Conservation (phyloP, 805 yeast genomes). For the Candida insectorum region DNA sequence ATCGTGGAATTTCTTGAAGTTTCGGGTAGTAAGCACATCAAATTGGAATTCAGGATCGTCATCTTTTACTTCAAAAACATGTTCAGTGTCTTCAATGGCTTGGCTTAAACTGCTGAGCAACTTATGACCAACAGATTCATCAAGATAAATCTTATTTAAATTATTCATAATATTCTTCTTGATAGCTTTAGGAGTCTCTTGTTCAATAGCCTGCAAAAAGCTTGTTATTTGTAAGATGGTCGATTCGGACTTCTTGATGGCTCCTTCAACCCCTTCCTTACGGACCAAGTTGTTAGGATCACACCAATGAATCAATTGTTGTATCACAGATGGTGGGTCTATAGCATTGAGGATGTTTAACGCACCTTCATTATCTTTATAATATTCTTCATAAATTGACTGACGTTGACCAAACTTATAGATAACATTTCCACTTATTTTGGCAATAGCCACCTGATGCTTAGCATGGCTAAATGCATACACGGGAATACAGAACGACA, state of each 20-base stretch:
- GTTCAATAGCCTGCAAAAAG: slow-evolving; percentile 48
- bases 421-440: slow-evolving; percentile 65
- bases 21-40: slow-evolving; percentile 28
- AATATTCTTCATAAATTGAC: slow-evolving; percentile 2
- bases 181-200: slow-evolving; percentile 47
- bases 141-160: slow-evolving; percentile 43
- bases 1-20: slow-evolving; percentile 27
- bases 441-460: slow-evolving; percentile 66
- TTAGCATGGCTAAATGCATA: slow-evolving; percentile 71
- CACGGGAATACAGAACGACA: slow-evolving; percentile 85
- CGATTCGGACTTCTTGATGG: slow-evolving; percentile 30
- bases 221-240: slow-evolving; percentile 59
- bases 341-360: slow-evolving; percentile 2
- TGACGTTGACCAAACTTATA: slow-evolving; percentile 17
- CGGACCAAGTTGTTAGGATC: slow-evolving; percentile 69
- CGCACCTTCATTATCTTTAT: slow-evolving; percentile 5
- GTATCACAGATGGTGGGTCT: slow-evolving; percentile 46
- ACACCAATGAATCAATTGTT: slow-evolving; percentile 80
- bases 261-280: slow-evolving; percentile 35
- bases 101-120: slow-evolving; percentile 29
- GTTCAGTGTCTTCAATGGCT: slow-evolving; percentile 32
- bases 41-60: slow-evolving; percentile 27
- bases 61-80: slow-evolving; percentile 18
- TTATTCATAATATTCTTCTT: slow-evolving; percentile 52
- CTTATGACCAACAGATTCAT: slow-evolving; percentile 25